Evolutionary conservation across 1,284 basidiomycete species (phyloP), one percentile per base, ranked within the genome.

Genomic region (Neotropicomus parvogracilis): DNA sequence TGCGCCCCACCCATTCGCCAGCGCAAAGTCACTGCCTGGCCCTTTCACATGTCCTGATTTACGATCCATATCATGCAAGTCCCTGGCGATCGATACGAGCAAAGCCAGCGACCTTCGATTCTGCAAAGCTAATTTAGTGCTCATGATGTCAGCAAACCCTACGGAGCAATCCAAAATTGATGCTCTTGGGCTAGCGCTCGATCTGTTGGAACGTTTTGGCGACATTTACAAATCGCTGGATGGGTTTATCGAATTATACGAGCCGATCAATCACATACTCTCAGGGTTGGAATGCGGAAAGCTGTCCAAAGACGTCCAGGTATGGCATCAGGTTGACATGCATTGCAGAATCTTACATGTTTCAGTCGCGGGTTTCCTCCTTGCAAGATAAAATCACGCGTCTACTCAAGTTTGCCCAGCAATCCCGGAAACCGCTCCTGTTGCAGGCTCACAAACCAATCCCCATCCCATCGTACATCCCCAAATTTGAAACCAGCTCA

Each of bases 401-500:
- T 20, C 72, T 91, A 44, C 73, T 97, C 50, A 85, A 83, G 56
- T 87, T 95, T 61, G 75, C 92, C 0, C 70, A 67, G 4, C 78
- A 85, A 62, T 75, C 81, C 1, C 88, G 95, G 31, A 78, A 75
- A 45, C 92, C 95, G 0, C 81, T 99, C 32, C 75, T 76, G 11
- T 77, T 99, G 26, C 97, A 99, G 73, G 79, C 88, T 3, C 97
- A 99, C 75, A 97, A 95, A 65, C 92, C 95, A 3, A 94, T 99
- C 44, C 91, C 97, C 7, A 97, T 99, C 59, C 82, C 92, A 4
- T 83, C 92, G 1, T 94, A 91, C 65, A 79, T 93, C 21, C 97
- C 97, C 63, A 95, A 94, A 66, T 99, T 99, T 70, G 95, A 97
- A 63, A 76, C 81, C 35, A 80, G 83, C 33, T 87, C 83, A 37